These are phyloP conservation scores for Xylaria sp. DNA, from an alignment of 2,329 filamentous ascomycete species.

Conservation along the genomic window DNA sequence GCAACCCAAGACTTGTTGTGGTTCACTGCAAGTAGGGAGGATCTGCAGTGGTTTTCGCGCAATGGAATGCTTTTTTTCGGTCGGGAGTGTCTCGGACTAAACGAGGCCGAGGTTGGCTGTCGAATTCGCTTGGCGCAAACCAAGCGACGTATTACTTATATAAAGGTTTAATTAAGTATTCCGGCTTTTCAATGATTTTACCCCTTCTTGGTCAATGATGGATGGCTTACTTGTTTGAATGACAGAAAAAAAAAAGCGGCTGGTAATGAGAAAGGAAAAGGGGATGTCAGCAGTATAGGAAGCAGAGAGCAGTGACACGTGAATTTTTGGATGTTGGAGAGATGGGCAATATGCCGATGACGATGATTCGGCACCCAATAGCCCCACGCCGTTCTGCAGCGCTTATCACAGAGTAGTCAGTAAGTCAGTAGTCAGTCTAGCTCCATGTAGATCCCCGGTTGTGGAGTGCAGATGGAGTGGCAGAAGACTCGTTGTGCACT, in stretches of 20 bases:
- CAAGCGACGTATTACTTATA: background rate
- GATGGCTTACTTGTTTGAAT: background rate
- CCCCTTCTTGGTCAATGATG: background rate
- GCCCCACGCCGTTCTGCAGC: constrained; percentile 18
- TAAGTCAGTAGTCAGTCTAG: constrained; percentile 5
- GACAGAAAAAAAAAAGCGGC: background rate
- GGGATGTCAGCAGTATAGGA: background rate
- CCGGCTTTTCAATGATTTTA: background rate
- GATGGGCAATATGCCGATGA: constrained; percentile 19
- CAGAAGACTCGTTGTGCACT: constrained; percentile 12
- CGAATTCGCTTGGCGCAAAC: constrained; percentile 28
- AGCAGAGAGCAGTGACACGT: too few relatives aligned
- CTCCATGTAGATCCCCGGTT: constrained; percentile 2
- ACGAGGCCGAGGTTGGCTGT: constrained; percentile 28
- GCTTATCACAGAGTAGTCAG: constrained; percentile 8
- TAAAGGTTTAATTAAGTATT: background rate
- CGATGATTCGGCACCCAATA: constrained; percentile 18
- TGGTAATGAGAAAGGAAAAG: background rate
- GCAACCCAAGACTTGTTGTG: constrained; percentile 16
- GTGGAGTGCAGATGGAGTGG: too few relatives aligned
- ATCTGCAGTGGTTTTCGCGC: constrained; percentile 14
- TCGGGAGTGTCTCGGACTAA: constrained; percentile 29
- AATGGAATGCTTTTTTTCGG: constrained; percentile 6
- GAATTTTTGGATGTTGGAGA: background rate
- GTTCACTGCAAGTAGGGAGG: constrained; percentile 11